Percentiles rank a stretch among this genome's conserved stretches.
phyloP scores from a whole-genome alignment of 2,329 filamentous ascomycete genomes.

The Colletotrichum endophyticum region DNA sequence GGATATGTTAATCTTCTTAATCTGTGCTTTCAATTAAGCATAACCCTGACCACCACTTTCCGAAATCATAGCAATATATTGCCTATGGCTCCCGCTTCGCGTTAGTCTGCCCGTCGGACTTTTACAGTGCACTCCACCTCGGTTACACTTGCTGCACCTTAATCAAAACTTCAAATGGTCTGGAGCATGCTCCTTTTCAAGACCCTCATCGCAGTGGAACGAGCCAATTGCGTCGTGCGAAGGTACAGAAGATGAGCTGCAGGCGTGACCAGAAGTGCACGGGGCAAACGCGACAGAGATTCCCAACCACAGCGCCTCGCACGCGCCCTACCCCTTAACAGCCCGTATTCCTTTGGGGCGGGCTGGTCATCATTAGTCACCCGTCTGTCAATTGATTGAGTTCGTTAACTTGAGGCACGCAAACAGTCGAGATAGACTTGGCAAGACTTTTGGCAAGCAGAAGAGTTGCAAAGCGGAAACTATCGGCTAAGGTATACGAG shows the following conservation, averaged over 20 bases:
- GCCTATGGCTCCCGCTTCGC: not conserved
- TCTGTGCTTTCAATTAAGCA: conserved; percentile 1
- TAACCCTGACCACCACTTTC: not conserved
- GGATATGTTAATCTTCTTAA: not conserved
- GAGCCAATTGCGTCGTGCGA: not conserved
- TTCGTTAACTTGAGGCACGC: not conserved
- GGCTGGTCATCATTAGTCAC: not conserved
- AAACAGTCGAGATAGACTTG: not conserved
- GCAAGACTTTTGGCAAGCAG: not conserved
- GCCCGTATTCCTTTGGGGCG: not conserved
- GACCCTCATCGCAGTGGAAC: not conserved
- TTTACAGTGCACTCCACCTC: not conserved
- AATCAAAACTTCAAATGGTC: not conserved
- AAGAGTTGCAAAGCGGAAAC: not conserved
- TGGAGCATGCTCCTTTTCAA: not conserved
- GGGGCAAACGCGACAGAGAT: not conserved
- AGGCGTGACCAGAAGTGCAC: not conserved
- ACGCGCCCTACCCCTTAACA: not conserved
- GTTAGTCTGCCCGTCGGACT: not conserved
- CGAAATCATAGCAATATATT: not conserved
- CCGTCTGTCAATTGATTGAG: not conserved
- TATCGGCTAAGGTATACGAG: not conserved
- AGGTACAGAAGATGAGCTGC: not conserved
- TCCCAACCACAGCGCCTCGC: not conserved
- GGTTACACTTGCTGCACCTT: not conserved